A percentile compares a stretch with the other conserved stretches of the same genome.
These are phyloP conservation scores for Phytophthora palmivora DNA, from an alignment of 352 stramenopile species.

Conservation along the genomic window DNA sequence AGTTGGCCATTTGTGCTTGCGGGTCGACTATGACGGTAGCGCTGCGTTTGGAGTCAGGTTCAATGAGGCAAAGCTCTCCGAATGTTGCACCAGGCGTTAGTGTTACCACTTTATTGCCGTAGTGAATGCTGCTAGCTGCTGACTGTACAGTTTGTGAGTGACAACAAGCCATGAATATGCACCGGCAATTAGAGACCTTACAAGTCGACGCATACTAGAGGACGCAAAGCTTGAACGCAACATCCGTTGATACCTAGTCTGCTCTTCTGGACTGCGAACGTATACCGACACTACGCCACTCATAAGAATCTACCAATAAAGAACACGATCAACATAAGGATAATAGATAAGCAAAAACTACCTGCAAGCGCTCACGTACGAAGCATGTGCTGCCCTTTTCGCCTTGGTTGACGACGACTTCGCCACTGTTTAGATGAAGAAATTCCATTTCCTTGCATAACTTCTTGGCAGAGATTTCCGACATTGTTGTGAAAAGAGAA, in stretches of 20 bases:
- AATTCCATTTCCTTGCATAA: slow-evolving; percentile 90
- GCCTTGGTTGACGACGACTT: slow-evolving; percentile 85
- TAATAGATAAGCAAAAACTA: neutral
- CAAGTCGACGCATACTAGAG: slow-evolving; percentile 49
- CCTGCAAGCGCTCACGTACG: slow-evolving; percentile 52
- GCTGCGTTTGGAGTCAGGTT: slow-evolving; percentile 86
- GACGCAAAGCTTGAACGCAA: slow-evolving; percentile 54
- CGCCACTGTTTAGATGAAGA: slow-evolving; percentile 63
- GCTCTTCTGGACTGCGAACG: slow-evolving; percentile 74
- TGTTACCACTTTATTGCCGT: slow-evolving; percentile 72
- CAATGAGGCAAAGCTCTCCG: slow-evolving; percentile 86
- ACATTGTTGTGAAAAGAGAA: slow-evolving; percentile 88
- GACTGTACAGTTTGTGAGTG: slow-evolving; percentile 28
- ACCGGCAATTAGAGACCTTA: slow-evolving; percentile 19
- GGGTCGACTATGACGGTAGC: slow-evolving; percentile 82
- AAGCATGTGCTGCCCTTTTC: slow-evolving; percentile 90
- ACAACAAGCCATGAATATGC: neutral
- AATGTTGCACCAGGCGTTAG: slow-evolving; percentile 83
- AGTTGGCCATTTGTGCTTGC: slow-evolving; percentile 74
- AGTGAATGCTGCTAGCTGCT: slow-evolving; percentile 47
- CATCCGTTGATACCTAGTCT: slow-evolving; percentile 66
- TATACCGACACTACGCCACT: slow-evolving; percentile 80
- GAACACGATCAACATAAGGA: neutral
- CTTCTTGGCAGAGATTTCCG: slow-evolving; percentile 84
- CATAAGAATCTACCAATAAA: slow-evolving; percentile 67